These are phyloP conservation scores for Marasmius fiardii DNA, from an alignment of 1,284 basidiomycete species.

Conservation along the genomic window DNA sequence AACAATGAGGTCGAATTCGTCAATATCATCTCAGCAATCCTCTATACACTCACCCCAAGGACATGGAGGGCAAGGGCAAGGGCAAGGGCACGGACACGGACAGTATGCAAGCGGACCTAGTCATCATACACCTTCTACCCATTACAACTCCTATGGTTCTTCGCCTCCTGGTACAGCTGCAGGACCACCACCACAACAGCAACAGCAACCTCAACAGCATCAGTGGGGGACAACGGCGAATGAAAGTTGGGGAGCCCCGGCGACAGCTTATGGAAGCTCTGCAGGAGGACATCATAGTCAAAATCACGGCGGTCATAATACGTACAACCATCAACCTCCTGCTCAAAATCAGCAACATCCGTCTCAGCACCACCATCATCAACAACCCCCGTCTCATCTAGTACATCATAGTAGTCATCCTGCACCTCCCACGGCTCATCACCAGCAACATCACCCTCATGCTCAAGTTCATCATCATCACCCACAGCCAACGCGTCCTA, in stretches of 20 bases:
- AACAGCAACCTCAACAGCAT: background rate
- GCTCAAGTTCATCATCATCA: background rate
- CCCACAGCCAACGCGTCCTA: background rate
- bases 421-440: background rate
- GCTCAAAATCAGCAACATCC: background rate
- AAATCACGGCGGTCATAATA: background rate
- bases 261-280: background rate
- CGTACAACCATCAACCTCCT: background rate
- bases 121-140: background rate
- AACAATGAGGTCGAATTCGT: background rate
- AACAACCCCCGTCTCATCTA: background rate
- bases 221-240: background rate
- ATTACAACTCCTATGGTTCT: background rate
- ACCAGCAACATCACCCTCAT: background rate
- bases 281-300: background rate
- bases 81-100: background rate
- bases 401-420: background rate
- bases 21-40: background rate
- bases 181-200: background rate
- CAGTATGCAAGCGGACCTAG: background rate
- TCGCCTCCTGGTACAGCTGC: background rate
- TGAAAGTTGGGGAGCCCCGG: background rate
- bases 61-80: background rate
- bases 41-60: background rate
- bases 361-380: background rate